phyloP scores from a whole-genome alignment of 1,284 basidiomycete genomes.

The Cryptococcus sp. region DNA sequence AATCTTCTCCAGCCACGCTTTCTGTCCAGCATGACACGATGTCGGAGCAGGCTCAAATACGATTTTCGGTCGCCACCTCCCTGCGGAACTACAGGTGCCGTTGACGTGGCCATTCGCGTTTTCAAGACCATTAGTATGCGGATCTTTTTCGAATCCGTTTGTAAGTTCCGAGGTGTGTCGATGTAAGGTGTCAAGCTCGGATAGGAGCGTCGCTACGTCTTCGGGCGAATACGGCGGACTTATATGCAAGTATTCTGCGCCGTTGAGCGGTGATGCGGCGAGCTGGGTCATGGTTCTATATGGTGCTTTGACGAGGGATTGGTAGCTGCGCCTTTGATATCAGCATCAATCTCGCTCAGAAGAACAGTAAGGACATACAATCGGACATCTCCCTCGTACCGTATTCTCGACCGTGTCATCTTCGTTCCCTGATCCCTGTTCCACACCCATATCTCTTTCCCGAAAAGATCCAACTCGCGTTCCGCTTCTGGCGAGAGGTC shows the following conservation, averaged over 20 bases:
- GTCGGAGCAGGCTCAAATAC: conserved; percentile 46
- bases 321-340: conserved; percentile 26
- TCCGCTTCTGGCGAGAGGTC: conserved; percentile 29
- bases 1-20: conserved; percentile 32
- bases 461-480: conserved; percentile 23
- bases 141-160: too few relatives aligned
- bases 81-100: not conserved
- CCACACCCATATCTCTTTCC: conserved; percentile 44
- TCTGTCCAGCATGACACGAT: conserved; percentile 36
- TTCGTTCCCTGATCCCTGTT: conserved; percentile 23
- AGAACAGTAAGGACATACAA: conserved; percentile 28
- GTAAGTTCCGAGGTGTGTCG: too few relatives aligned
- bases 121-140: too few relatives aligned
- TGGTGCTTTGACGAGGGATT: conserved; percentile 30
- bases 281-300: conserved; percentile 28
- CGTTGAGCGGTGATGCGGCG: conserved; percentile 23
- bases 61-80: conserved; percentile 36
- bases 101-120: too few relatives aligned
- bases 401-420: conserved; percentile 34
- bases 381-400: conserved; percentile 37
- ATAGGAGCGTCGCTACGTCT: conserved; percentile 25
- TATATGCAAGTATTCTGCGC: conserved; percentile 43
- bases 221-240: conserved; percentile 36
- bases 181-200: conserved; percentile 13
- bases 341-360: not conserved